Base-by-base conservation (phyloP, 2,329 filamentous ascomycete species). In the Periconia macrospinosa region DNA sequence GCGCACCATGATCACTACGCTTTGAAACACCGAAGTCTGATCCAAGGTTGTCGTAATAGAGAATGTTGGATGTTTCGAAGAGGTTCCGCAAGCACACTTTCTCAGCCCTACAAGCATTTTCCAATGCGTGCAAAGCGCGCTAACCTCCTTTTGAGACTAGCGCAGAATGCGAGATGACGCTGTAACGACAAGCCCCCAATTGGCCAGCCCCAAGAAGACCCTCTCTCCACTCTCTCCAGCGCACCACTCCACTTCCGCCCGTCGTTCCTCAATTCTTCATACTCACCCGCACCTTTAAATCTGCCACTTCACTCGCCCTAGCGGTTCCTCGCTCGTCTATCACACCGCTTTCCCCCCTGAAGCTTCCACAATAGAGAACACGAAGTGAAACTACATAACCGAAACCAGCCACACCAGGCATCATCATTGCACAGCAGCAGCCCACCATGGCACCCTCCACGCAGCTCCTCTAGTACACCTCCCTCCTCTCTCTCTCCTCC, bases 1-100 rank as follows among this genome's bases (percentile, higher is more conserved):
- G 70, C 94, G 91, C 55, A 99, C 94, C 94, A 99, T 97, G 41
- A 10, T 51, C 27, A 14, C 23, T 10, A 20, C 11, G 17, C 11
- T 11, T 18, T 18, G 15, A 42, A 42, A 15, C 33, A 37, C 11
- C 6, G 13, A 20, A 15, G 43, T 43, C 30, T 44, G 30, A 54
- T 40, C 23, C 23, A 8, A 27, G 23, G 23, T 8, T 27, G 23
- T 27, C 23, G 23, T 27, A 8, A 27, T 27, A 27, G 23, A 27
- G 23, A 27, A 3, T 27, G 23, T 27, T 27, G n/a, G n/a, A n/a
- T n/a, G n/a, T n/a, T n/a, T 30, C 30, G 18, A 41, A 42, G 30
- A 33, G 13, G 30, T n/a, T n/a, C n/a, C n/a, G n/a, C n/a, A n/a
- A n/a, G n/a, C n/a, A n/a, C n/a, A n/a, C n/a, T 10, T 23, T 13